Evolutionary conservation across 202 grass and related monocot genomes (phyloP), one percentile per base, ranked within the genome.

Genomic region (Setaria viridis): DNA sequence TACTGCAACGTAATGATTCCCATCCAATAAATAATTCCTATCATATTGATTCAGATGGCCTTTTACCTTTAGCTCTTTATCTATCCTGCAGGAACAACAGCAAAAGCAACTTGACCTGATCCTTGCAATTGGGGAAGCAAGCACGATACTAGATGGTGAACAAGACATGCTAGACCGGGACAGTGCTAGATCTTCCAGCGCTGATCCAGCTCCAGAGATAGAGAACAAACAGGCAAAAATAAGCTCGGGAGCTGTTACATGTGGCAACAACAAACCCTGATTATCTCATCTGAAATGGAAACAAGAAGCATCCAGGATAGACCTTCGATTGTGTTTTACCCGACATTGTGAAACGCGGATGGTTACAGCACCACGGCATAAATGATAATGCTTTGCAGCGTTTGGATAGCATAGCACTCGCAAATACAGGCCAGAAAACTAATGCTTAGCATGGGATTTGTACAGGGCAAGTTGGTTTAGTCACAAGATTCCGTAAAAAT

Each of bases 61-160:
- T 67, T 72, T 64, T 5, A 7, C 83, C 58, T 79, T 85, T 53
- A 49, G n/a, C 39, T 68, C 0, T 77, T 77, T 50, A 71, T 42
- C 67, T 71, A 56, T 76, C 56, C 30, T 81, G 79, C 85, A 94
- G 92, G 92, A 94, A 90, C 94, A 97, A 87, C 94, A 97, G 29
- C 84, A 97, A 76, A 97, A 94, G 78, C 94, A 97, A 75, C 88
- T 97, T 49, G 84, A 97, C 50, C 70, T 94, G 46, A 93, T 97
- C 83, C 88, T 97, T 72, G 88, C 92, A 75, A 93, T 94, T 49
- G 95, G 86, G 2, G 90, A 94, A 63, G 87, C 84, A 76, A 85
- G 84, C 66, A 94, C 63, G 57, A 37, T 84, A 82, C 67, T 91
- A 68, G 85, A 86, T 74, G 62, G 35, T 37, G 89, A 84, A 33